These are phyloP conservation scores for Decorospora gaudefroyi DNA, from an alignment of 2,329 filamentous ascomycete species.

Conservation along the genomic window DNA sequence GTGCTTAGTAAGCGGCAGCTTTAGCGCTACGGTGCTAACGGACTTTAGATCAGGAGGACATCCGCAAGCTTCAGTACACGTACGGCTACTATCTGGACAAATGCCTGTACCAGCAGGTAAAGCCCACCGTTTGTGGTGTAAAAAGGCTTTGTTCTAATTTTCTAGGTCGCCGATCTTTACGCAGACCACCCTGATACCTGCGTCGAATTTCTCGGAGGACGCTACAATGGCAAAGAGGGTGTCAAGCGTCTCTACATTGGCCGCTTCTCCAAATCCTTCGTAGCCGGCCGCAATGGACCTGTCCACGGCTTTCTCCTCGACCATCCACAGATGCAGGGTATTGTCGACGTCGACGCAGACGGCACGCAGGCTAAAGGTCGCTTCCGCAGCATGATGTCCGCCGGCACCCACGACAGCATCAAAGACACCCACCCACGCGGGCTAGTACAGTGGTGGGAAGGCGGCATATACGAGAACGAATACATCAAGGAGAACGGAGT, in stretches of 20 bases:
- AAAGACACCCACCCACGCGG: slow-evolving; percentile 57
- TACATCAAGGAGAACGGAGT: slow-evolving; percentile 61
- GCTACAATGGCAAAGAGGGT: slow-evolving; percentile 58
- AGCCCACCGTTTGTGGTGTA: neutral
- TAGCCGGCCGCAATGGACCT: slow-evolving; percentile 60
- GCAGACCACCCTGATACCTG: slow-evolving; percentile 59
- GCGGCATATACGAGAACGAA: slow-evolving; percentile 63
- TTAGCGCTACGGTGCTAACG: slow-evolving; percentile 15
- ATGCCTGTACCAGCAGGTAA: slow-evolving; percentile 61
- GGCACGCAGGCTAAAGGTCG: slow-evolving; percentile 57
- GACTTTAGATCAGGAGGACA: slow-evolving; percentile 56
- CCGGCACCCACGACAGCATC: slow-evolving; percentile 59
- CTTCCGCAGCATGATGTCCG: slow-evolving; percentile 61
- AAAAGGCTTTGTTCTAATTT: slow-evolving; percentile 10
- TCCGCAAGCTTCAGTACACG: slow-evolving; percentile 61
- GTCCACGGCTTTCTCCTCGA: slow-evolving; percentile 62
- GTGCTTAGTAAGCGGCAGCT: slow-evolving; percentile 6
- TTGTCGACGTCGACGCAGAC: slow-evolving; percentile 56
- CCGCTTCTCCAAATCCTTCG: slow-evolving; percentile 58
- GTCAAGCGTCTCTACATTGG: slow-evolving; percentile 59
- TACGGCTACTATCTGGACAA: slow-evolving; percentile 66
- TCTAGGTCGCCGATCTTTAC: slow-evolving; percentile 51
- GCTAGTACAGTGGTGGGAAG: slow-evolving; percentile 63
- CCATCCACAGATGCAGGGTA: slow-evolving; percentile 62
- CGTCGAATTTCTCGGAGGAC: slow-evolving; percentile 61